Evolutionary conservation across 768 basidiomycete species (phyloP), one percentile per base, ranked within the genome.

Genomic region (Boletus edulis): DNA sequence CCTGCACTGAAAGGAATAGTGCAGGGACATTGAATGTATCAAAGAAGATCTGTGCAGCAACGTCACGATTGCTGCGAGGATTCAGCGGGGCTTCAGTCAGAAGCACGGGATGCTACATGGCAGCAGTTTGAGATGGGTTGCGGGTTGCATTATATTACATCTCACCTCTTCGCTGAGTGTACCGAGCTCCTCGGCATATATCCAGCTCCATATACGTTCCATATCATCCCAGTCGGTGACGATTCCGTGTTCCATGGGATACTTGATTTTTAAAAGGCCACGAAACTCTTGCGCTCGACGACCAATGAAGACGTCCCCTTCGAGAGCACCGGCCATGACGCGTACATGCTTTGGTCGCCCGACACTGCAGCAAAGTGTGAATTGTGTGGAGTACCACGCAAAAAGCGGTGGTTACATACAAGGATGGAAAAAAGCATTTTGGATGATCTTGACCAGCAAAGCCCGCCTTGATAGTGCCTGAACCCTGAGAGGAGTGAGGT

Each of bases 211-310:
- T 81, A 99, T 98, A 56, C 91, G 85, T 72, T 99, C 97, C 97
- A 99, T 99, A 68, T 99, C 97, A 69, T 99, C 97, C 96, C 97
- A 99, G 76, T 99, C 93, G 37, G 91, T 96, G 10, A 99, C 97
- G 56, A 99, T 94, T 13, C 97, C 97, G 71, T 98, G 97, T 70
- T 96, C 93, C 87, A 99, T 98, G 27, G 97, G 97, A 69, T 98
- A 99, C 73, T 95, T 96, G 65, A 98, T 95, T 81, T 96, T 96
- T 62, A 99, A 78, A 61, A 99, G 77, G 11, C 97, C 97, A 51
- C 97, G 81, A 61, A 94, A 89, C 66, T 98, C 97, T 73, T 99
- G 96, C 17, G 97, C 97, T 61, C 87, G 85, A 65, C 89, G 80
- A 3, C 97, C 97, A 54, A 99, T 98, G 74, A 98, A 99, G 44